Base-by-base conservation (phyloP, 805 yeast species). In the Schwanniomyces sp. region DNA sequence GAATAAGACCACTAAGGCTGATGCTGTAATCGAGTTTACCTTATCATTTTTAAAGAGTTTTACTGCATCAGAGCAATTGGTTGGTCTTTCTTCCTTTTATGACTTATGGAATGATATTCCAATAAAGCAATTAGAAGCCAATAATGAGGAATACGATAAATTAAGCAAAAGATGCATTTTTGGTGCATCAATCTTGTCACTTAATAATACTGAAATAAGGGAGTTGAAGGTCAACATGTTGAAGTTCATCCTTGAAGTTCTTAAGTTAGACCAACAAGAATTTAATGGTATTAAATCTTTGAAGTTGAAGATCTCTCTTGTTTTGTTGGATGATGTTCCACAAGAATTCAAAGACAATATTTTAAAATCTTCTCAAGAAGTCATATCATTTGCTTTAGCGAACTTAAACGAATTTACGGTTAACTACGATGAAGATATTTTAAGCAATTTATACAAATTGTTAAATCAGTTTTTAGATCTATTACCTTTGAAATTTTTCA, bases 401-500 rank as follows among this genome's bases (percentile, higher is more conserved):
- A 52, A 70, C 6, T 69, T 78, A 53, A 81, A 76, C 46, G 45
- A 54, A 12, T 69, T 63, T 48, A 51, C 67, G 21, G 52, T 58
- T 40, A 37, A 49, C 16, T 45, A 48, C 32, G 48, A 47, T 37
- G 50, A 49, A 21, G 63, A 42, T 12, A 32, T 56, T 10, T 38
- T 41, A 16, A 34, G 34, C 12, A 46, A 52, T 16, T 66, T 85
- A 45, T 81, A 82, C 60, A 75, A 72, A 25, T 66, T 88, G 43
- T 72, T 92, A 52, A 80, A 82, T 29, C 80, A 80, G 53, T 69
- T 85, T 52, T 69, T 92, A 49, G 82, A 82, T 48, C 72, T 90
- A 51, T 71, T 92, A 45, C 97, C 98, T 27, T 79, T 91, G 52
- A 77, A 77, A 51, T 79, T 82, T 53, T 91, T 88, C 62, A 85